A percentile compares a stretch with the other conserved stretches of the same genome.
These are phyloP conservation scores for Aristolochia contorta DNA, from an alignment of 164 flowering plant species.

Conservation along the genomic window DNA sequence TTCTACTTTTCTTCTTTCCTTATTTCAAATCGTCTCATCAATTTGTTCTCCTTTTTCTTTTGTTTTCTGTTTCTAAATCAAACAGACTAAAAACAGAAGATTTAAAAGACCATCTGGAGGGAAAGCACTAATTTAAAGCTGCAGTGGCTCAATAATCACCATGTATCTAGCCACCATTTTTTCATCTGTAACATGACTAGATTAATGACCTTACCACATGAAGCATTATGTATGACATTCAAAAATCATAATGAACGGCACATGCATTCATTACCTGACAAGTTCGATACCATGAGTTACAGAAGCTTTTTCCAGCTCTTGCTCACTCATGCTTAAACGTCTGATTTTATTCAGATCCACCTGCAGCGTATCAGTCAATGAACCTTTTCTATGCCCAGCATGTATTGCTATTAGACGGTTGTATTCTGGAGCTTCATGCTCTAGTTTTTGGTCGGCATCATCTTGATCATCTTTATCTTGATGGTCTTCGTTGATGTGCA, in stretches of 20 bases:
- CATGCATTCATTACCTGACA: conserved; percentile 40
- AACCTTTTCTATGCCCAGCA: conserved; percentile 66
- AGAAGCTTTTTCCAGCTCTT: conserved; percentile 52
- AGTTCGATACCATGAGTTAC: conserved; percentile 36
- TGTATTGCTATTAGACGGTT: conserved; percentile 63
- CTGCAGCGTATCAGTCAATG: conserved; percentile 27
- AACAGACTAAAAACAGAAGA: no score
- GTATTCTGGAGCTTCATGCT: conserved; percentile 36
- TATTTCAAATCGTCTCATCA: no score
- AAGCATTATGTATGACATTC: background rate
- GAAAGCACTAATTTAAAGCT: background rate
- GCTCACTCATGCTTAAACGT: conserved; percentile 91
- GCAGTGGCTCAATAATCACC: background rate
- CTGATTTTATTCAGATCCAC: conserved; percentile 31
- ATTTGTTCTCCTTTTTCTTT: no score
- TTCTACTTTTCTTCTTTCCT: no score
- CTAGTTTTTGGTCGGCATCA: conserved; percentile 11
- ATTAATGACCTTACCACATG: background rate
- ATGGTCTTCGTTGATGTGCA: conserved; percentile 18
- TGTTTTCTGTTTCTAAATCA: no score
- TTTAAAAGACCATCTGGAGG: background rate
- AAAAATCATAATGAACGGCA: background rate
- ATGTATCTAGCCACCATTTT: background rate
- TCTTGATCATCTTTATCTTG: conserved; percentile 38
- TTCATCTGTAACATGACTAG: background rate